Percentiles rank a stretch among this genome's conserved stretches.
These are phyloP conservation scores for Saturnispora galanensis DNA, from an alignment of 805 yeast species.

Conservation along the genomic window DNA sequence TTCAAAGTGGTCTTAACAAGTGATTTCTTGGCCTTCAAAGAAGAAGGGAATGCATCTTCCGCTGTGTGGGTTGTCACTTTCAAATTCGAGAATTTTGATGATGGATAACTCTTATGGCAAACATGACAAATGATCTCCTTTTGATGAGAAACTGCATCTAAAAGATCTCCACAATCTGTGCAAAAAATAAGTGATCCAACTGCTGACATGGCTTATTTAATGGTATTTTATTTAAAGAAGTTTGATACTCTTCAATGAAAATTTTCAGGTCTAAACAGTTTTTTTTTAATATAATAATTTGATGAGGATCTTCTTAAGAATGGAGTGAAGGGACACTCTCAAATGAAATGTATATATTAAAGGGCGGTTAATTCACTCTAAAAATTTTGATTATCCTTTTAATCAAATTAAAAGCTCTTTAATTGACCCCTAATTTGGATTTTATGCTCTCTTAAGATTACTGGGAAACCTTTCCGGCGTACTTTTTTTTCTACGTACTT, in stretches of 20 bases:
- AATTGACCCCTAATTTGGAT: too few species aligned
- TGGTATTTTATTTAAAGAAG: not conserved
- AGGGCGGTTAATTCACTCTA: too few species aligned
- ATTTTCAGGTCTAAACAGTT: not conserved
- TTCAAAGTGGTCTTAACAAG: constrained; percentile 80
- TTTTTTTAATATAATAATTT: not conserved
- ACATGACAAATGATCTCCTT: constrained; percentile 18
- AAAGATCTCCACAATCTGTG: constrained; percentile 80
- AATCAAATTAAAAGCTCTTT: too few species aligned
- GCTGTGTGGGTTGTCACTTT: constrained; percentile 83
- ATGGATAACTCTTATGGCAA: constrained; percentile 33
- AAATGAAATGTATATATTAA: too few species aligned
- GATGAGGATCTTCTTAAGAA: too few species aligned
- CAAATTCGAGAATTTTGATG: constrained; percentile 56
- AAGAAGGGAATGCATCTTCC: constrained; percentile 89
- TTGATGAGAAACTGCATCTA: constrained; percentile 54
- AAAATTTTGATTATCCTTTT: too few species aligned
- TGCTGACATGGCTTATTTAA: constrained; percentile 55
- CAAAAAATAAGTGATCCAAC: constrained; percentile 95
- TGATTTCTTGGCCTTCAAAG: constrained; percentile 69
- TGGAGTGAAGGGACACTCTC: too few species aligned
- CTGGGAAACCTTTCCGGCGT: not conserved
- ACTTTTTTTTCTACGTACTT: not conserved
- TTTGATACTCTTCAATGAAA: not conserved
- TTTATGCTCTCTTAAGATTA: too few species aligned